These are phyloP conservation scores for Lagenaria siceraria DNA, from an alignment of 306 rosid species.

Conservation along the genomic window DNA sequence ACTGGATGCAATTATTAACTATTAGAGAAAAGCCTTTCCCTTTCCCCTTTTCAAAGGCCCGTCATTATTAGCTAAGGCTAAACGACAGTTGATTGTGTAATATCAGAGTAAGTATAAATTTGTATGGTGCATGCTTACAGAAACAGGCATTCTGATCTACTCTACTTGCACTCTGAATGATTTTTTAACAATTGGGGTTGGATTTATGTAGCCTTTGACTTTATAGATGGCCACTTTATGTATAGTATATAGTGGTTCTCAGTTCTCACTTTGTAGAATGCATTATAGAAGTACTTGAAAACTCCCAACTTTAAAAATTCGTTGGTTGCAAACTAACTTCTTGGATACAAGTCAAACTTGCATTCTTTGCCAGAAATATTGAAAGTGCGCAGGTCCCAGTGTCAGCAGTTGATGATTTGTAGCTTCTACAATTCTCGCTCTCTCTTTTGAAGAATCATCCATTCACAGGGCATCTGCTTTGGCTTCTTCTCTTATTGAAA, in stretches of 20 bases:
- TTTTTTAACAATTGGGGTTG: neutral
- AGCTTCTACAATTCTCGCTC: neutral
- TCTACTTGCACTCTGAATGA: neutral
- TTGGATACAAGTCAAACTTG: conserved; percentile 2
- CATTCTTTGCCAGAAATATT: conserved; percentile 1
- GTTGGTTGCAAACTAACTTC: conserved; percentile 4
- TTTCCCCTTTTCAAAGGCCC: neutral
- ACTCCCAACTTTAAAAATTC: neutral
- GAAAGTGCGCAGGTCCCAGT: conserved; percentile 11
- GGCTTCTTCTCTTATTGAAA: neutral
- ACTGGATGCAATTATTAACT: neutral
- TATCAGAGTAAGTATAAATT: neutral
- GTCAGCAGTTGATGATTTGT: conserved; percentile 7
- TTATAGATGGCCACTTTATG: neutral
- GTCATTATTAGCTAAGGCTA: neutral
- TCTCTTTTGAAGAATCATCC: conserved; percentile 2
- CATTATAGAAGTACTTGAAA: neutral
- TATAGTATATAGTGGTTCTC: conserved; percentile 4
- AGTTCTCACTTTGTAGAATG: neutral
- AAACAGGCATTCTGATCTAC: neutral
- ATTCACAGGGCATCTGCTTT: neutral
- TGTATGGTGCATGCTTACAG: neutral
- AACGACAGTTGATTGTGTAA: neutral
- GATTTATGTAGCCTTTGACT: conserved; percentile 4
- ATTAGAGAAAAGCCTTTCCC: neutral